phyloP scores from a whole-genome alignment of 2,329 filamentous ascomycete species.

The Aspergillus quadrilineatus region DNA sequence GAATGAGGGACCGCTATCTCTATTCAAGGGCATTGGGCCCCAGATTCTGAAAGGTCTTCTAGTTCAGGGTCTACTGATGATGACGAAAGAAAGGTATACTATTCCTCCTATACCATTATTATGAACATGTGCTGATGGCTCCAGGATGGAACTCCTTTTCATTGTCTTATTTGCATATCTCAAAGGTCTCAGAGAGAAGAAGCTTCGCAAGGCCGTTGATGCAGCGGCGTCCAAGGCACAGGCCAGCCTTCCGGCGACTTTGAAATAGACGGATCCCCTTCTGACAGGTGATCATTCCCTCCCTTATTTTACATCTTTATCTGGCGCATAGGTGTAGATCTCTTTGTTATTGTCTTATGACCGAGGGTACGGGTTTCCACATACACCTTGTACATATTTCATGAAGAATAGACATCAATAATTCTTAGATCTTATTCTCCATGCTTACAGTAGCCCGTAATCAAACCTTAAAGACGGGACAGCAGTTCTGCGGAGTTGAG shows the following conservation, averaged over 20 bases:
- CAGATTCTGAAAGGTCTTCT: conserved; percentile 90
- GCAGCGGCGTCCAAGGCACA: conserved; percentile 63
- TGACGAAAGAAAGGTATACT: conserved; percentile 88
- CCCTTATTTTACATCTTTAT: conserved; percentile 7
- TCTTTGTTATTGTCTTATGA: conserved; percentile 12
- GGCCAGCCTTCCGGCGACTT: conserved; percentile 47
- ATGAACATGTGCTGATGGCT: conserved; percentile 13
- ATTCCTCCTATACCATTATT: background rate
- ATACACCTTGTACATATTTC: conserved; percentile 16
- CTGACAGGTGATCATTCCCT: conserved; percentile 10
- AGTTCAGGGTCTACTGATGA: conserved; percentile 96
- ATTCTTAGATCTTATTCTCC: background rate
- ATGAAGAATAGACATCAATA: conserved; percentile 20
- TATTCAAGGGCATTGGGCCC: conserved; percentile 96
- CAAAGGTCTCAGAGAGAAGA: conserved; percentile 66
- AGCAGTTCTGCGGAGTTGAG: background rate
- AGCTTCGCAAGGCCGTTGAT: conserved; percentile 66
- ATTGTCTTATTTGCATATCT: conserved; percentile 82
- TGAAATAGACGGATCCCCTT: conserved; percentile 42
- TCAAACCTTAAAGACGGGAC: background rate
- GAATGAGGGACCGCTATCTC: conserved; percentile 75
- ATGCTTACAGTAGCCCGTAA: background rate
- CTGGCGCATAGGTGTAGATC: conserved; percentile 22
- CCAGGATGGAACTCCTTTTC: conserved; percentile 82
- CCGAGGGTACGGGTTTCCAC: conserved; percentile 1